A percentile compares a stretch with the other conserved stretches of the same genome.
phyloP scores from a whole-genome alignment of 176 grass and related monocot species.

The Carex kokanica region DNA sequence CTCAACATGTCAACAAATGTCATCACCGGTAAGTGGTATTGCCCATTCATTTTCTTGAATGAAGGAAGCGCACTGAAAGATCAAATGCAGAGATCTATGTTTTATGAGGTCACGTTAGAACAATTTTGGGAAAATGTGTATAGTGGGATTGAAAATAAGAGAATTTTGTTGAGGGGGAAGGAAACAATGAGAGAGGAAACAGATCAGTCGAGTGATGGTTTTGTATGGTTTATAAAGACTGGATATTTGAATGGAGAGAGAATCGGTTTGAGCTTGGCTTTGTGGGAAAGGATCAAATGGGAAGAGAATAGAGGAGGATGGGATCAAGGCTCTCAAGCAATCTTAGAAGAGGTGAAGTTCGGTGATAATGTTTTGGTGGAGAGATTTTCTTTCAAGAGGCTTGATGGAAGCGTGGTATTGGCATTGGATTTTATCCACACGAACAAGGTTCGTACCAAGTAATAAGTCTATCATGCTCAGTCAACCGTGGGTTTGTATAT shows the following conservation, averaged over 20 bases:
- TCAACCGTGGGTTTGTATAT: background rate
- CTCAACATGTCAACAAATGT: background rate
- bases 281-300: conserved; percentile 66
- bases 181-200: conserved; percentile 8
- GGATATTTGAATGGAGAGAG: conserved; percentile 6
- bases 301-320: conserved; percentile 56
- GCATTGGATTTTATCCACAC: conserved; percentile 49
- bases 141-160: background rate
- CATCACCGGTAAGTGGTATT: conserved; percentile 49
- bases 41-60: conserved; percentile 46
- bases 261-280: conserved; percentile 34
- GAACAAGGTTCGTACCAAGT: conserved; percentile 28
- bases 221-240: conserved; percentile 49
- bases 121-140: conserved; percentile 44
- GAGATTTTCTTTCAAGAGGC: conserved; percentile 54
- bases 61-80: conserved; percentile 12
- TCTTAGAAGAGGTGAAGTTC: conserved; percentile 27
- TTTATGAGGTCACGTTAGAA: conserved; percentile 52
- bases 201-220: conserved; percentile 23
- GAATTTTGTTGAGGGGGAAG: conserved; percentile 29
- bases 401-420: conserved; percentile 42
- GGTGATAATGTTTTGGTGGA: conserved; percentile 53
- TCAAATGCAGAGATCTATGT: conserved; percentile 38
- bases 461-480: background rate
- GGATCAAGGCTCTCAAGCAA: conserved; percentile 34